These are phyloP conservation scores for Hypoxylon subgilvum DNA, from an alignment of 495 filamentous ascomycete species.

Conservation along the genomic window DNA sequence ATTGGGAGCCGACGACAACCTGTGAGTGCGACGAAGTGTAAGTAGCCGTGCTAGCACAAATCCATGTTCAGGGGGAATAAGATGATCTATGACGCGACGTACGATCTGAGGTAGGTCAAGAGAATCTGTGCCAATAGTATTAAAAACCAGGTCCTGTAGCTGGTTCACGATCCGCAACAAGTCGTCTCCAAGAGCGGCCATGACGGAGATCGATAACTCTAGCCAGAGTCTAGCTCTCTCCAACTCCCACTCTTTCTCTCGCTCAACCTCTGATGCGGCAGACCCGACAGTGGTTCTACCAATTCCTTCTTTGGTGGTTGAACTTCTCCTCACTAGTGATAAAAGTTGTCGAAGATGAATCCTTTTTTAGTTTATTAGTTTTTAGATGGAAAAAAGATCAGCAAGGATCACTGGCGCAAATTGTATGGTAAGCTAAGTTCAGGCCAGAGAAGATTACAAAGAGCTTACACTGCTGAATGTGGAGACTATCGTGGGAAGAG, in stretches of 20 bases:
- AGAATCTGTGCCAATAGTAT: slow-evolving; percentile 98
- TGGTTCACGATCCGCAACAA: slow-evolving; percentile 92
- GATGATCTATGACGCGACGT: slow-evolving; percentile 48
- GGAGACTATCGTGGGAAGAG: neutral
- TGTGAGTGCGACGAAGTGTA: slow-evolving; percentile 46
- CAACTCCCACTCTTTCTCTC: too few relatives aligned
- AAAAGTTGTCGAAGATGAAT: slow-evolving; percentile 3
- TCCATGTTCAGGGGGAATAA: neutral
- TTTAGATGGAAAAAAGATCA: too few relatives aligned
- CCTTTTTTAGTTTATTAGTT: too few relatives aligned
- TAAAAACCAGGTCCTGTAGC: slow-evolving; percentile 97
- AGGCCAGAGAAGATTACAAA: slow-evolving; percentile 4
- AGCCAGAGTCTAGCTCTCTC: too few relatives aligned
- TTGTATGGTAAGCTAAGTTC: slow-evolving; percentile 12
- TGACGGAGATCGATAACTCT: slow-evolving; percentile 37
- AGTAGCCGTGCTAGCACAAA: slow-evolving; percentile 18
- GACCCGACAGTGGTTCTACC: neutral
- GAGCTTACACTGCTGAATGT: slow-evolving; percentile 1
- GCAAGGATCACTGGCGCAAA: slow-evolving; percentile 20
- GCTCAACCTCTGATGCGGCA: slow-evolving; percentile 1
- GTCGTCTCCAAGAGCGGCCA: slow-evolving; percentile 83
- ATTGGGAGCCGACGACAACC: slow-evolving; percentile 99
- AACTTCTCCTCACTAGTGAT: slow-evolving; percentile 14
- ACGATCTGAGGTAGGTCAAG: slow-evolving; percentile 98
- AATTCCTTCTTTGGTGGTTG: slow-evolving; percentile 2